These are phyloP conservation scores for Epichloe sp. DNA, from an alignment of 2,329 filamentous ascomycete species.

Conservation along the genomic window DNA sequence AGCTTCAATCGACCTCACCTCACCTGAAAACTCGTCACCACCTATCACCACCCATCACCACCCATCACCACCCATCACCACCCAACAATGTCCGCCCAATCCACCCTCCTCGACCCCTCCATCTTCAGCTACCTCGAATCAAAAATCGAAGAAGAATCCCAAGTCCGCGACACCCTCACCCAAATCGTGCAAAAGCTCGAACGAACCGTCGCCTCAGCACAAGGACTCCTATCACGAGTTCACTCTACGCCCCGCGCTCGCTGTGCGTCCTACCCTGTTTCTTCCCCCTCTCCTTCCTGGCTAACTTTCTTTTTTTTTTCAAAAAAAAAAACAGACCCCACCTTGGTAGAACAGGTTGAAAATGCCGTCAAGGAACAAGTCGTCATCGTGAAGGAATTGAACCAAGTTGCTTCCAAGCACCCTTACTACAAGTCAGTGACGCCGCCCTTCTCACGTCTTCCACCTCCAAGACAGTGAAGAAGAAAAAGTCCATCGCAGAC, in stretches of 20 bases:
- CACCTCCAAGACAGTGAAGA: background rate
- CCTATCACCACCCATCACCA: background rate
- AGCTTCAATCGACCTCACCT: background rate
- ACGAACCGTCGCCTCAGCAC: conserved; percentile 66
- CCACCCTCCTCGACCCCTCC: conserved; percentile 49
- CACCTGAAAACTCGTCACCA: conserved; percentile 3
- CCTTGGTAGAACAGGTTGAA: conserved; percentile 57
- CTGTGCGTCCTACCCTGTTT: conserved; percentile 24
- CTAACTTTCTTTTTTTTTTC: background rate
- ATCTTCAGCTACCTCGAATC: conserved; percentile 81
- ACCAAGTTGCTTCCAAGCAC: conserved; percentile 62
- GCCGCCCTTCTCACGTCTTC: background rate
- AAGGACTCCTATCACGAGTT: conserved; percentile 74
- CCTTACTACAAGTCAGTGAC: conserved; percentile 79
- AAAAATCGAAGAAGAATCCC: conserved; percentile 78
- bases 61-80: background rate
- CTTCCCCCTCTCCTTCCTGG: background rate
- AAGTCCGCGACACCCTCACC: conserved; percentile 69
- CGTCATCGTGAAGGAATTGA: conserved; percentile 56
- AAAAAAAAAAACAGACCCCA: conserved; percentile 32
- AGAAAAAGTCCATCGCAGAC: background rate
- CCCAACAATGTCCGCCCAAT: conserved; percentile 20
- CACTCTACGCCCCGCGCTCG: conserved; percentile 67
- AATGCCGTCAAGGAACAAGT: conserved; percentile 61
- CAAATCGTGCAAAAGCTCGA: conserved; percentile 73